Conservation (phyloP, 768 basidiomycete genomes). For the Calocera cornea region DNA sequence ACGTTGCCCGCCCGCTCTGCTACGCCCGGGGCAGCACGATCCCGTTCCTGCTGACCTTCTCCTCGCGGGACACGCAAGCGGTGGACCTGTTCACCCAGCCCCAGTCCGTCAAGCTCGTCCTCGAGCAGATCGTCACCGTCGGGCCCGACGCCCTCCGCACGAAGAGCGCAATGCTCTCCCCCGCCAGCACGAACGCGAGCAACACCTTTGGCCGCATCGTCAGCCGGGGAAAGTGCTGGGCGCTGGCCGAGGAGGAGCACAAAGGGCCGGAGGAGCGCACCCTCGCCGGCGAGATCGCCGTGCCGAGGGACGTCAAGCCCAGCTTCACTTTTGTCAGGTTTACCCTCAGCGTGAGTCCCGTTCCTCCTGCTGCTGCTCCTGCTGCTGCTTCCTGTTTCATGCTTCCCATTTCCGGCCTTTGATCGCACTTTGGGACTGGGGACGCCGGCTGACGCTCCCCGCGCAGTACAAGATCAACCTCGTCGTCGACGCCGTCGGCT, state of each 20-base stretch:
- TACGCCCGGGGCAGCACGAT: slow-evolving; percentile 8
- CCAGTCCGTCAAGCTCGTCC: background rate
- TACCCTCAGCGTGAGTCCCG: slow-evolving; percentile 6
- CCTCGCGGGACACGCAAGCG: slow-evolving; percentile 2
- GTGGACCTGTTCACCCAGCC: slow-evolving; percentile 6
- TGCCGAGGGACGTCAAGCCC: slow-evolving; percentile 9
- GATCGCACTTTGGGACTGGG: too few species aligned
- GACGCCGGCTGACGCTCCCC: background rate
- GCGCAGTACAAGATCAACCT: background rate
- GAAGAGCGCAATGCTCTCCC: background rate
- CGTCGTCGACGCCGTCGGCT: slow-evolving; percentile 2
- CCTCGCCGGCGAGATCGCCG: background rate
- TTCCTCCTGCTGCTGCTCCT: background rate
- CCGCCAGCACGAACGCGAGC: background rate
- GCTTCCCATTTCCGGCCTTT: too few species aligned
- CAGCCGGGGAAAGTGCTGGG: too few species aligned
- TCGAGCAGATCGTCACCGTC: background rate
- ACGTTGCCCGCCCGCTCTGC: background rate
- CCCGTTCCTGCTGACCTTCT: slow-evolving; percentile 3
- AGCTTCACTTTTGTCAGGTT: slow-evolving; percentile 6
- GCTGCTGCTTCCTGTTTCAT: background rate
- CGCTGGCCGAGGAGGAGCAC: background rate
- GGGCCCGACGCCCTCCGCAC: background rate
- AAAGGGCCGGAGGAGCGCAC: background rate
- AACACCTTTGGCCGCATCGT: background rate